Evolutionary conservation across 305 asterid species (phyloP).

Genomic region (Fraxinus paxiana): DNA sequence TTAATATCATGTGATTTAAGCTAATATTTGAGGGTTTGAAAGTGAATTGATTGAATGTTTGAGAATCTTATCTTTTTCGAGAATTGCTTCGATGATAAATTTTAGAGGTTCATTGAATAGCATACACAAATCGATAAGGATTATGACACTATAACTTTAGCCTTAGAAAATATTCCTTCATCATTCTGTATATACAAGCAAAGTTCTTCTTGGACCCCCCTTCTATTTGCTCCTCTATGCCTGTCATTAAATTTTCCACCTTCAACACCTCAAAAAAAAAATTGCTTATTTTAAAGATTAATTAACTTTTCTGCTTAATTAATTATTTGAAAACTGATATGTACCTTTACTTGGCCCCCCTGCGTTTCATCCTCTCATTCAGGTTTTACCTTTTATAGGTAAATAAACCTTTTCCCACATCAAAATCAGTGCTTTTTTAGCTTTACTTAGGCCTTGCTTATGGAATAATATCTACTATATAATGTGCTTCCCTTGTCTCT

Average conservation of each 20-base stretch:
- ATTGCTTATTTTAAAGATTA: neutral
- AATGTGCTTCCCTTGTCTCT: conserved; percentile 15
- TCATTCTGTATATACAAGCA: conserved; percentile 47
- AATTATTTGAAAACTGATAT: neutral
- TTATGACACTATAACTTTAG: conserved; percentile 38
- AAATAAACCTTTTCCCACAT: neutral
- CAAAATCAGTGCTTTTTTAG: neutral
- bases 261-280: neutral
- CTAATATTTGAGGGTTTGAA: neutral
- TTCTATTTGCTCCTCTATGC: conserved; percentile 19
- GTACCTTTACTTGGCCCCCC: neutral
- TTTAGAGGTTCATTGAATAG: neutral
- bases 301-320: neutral
- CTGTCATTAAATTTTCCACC: conserved; percentile 13
- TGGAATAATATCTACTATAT: neutral
- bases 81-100: neutral
- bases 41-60: neutral
- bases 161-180: conserved; percentile 10
- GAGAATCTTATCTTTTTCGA: neutral
- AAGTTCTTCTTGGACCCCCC: conserved; percentile 25
- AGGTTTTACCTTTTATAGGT: neutral
- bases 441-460: neutral
- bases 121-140: conserved; percentile 27
- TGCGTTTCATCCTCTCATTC: neutral
- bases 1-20: neutral